Percentiles rank a stretch among this genome's conserved stretches.
These are phyloP conservation scores for Mycena kentingensis DNA, from an alignment of 768 basidiomycete genomes.

Conservation along the genomic window DNA sequence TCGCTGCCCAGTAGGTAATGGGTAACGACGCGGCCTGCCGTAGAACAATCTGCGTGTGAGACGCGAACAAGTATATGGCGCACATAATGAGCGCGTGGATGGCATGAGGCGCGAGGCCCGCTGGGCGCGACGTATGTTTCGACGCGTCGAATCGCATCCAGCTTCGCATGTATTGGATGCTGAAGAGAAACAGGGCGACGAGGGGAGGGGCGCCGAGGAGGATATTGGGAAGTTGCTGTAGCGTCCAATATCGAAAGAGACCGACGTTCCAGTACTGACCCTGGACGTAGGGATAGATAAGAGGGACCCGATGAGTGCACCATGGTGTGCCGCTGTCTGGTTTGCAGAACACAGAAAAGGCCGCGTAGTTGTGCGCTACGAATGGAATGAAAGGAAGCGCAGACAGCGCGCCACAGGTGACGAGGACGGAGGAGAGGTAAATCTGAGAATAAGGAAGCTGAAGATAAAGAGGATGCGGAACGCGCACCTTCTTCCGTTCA, in stretches of 20 bases:
- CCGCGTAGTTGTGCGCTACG: constrained; percentile 65
- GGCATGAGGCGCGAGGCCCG: constrained; percentile 65
- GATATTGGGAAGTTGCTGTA: constrained; percentile 85
- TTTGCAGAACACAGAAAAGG: constrained; percentile 70
- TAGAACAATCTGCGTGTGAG: constrained; percentile 87
- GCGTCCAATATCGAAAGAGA: constrained; percentile 84
- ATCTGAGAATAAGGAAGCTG: constrained; percentile 31
- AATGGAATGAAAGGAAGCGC: constrained; percentile 65
- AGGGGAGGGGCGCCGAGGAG: constrained; percentile 76
- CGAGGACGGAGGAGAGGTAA: constrained; percentile 29
- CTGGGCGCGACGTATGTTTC: constrained; percentile 33
- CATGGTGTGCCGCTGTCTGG: constrained; percentile 44
- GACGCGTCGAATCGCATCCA: constrained; percentile 11
- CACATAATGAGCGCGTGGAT: constrained; percentile 69
- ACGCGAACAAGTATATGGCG: constrained; percentile 69
- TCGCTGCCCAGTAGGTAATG: constrained; percentile 83
- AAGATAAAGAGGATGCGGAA: background rate
- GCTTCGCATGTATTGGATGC: constrained; percentile 33
- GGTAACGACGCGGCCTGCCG: constrained; percentile 79
- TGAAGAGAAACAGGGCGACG: constrained; percentile 47
- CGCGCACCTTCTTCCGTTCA: constrained; percentile 35
- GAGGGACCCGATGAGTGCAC: constrained; percentile 65
- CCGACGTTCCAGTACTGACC: constrained; percentile 85
- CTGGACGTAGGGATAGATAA: constrained; percentile 84
- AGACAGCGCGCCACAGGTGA: constrained; percentile 44